These are phyloP conservation scores for Lecanicillium sp. DNA, from an alignment of 2,329 filamentous ascomycete genomes.

Conservation along the genomic window DNA sequence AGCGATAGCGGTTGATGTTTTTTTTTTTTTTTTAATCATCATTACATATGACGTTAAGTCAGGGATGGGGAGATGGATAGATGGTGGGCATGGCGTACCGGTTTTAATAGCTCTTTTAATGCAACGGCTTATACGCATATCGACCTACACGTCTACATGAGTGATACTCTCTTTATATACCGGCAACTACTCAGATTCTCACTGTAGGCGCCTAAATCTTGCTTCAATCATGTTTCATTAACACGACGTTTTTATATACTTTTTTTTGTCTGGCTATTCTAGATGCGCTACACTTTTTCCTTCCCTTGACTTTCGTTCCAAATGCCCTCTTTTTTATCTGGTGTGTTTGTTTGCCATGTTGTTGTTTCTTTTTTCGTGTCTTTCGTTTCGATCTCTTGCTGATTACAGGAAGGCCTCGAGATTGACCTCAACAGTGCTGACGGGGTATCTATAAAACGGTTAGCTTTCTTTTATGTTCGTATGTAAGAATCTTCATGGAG, in stretches of 20 bases:
- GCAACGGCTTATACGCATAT: too few relatives aligned
- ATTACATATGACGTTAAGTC: too few relatives aligned
- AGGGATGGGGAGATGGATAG: background rate
- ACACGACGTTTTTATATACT: conserved; percentile 12
- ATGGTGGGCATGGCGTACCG: background rate
- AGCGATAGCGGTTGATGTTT: background rate
- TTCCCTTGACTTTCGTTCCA: background rate
- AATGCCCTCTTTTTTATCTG: conserved; percentile 15
- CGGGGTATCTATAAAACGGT: conserved; percentile 60
- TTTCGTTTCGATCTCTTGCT: conserved; percentile 12
- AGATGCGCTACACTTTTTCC: conserved; percentile 11
- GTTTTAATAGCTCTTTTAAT: too few relatives aligned
- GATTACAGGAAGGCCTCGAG: conserved; percentile 81
- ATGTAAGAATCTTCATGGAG: background rate
- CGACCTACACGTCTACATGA: too few relatives aligned
- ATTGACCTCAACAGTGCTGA: conserved; percentile 91
- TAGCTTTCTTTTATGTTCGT: conserved; percentile 19
- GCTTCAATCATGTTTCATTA: conserved; percentile 20
- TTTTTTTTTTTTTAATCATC: background rate
- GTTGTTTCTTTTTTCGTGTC: conserved; percentile 12
- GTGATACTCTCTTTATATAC: too few relatives aligned
- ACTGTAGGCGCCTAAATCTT: too few relatives aligned
- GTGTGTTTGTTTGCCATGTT: conserved; percentile 7
- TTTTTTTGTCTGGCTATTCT: background rate
- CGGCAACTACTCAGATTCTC: too few relatives aligned